Evolutionary conservation across 305 asterid genomes (phyloP).

Genomic region (Fraxinus latifolia): DNA sequence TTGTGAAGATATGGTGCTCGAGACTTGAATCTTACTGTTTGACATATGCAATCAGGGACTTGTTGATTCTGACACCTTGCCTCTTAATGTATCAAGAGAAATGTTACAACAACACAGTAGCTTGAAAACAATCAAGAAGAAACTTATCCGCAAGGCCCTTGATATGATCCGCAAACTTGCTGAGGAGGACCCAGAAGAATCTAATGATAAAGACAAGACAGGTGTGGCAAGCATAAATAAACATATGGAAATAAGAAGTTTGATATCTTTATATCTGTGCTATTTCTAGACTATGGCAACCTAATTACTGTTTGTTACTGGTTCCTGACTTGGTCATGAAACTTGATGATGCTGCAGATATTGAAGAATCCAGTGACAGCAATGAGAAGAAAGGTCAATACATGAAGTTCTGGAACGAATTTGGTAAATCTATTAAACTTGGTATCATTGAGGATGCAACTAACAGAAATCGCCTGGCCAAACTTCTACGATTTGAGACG

Average conservation of each 20-base stretch:
- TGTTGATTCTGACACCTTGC: neutral
- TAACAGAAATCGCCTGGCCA: neutral
- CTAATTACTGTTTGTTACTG: neutral
- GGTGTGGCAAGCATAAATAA: conserved; percentile 10
- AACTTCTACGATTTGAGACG: neutral
- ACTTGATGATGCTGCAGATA: conserved; percentile 8
- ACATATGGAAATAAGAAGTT: neutral
- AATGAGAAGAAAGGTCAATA: neutral
- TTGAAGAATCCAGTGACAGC: neutral
- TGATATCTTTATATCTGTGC: neutral
- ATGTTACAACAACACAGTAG: neutral
- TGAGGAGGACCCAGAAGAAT: neutral
- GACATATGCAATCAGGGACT: neutral
- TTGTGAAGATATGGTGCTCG: neutral
- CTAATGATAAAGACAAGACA: neutral
- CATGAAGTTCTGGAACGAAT: neutral
- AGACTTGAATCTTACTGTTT: conserved; percentile 6
- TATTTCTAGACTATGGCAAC: neutral
- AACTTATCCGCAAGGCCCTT: neutral
- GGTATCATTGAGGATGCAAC: neutral
- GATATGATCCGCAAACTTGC: neutral
- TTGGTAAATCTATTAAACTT: neutral
- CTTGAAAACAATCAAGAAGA: neutral
- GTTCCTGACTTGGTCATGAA: neutral
- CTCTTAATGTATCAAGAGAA: conserved; percentile 25